Base-by-base conservation (phyloP, 2,329 filamentous ascomycete species). In the Aspergillus unguis region DNA sequence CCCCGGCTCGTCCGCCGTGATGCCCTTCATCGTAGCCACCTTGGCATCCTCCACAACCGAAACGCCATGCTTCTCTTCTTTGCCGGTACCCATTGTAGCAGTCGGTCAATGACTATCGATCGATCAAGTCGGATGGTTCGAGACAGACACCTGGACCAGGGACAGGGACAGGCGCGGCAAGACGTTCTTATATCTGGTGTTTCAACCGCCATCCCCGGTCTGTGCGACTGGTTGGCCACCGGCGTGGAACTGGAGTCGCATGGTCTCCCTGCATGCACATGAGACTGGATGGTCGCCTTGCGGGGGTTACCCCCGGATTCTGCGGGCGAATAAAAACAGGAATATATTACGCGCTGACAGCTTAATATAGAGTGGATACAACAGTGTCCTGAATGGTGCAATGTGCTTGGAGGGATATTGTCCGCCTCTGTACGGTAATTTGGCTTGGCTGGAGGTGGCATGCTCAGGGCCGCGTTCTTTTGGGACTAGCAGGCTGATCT, bases 171-270 rank as follows among this genome's bases (percentile, higher is more conserved):
- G 43, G 31, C 29, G 44, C 35, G 50, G 42, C 31, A 8, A 31
- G 36, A 23, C 29, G 17, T 52, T 52, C 37, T 52, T 52, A 52
- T 52, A 52, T 47, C 31, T 40, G 32, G n/a, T 36, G 38, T 52
- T 52, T 44, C 49, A 52, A 38, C 31, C 29, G 6, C 32, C 27
- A 38, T 32, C 17, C 40, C 3, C 43, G 25, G 50, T 28, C 50
- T 26, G 43, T 52, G 47, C 44, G 7, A 32, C 5, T 37, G n/a
- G 25, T 6, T 25, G 7, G 11, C 10, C 33, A 43, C 38, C 8
- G 6, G 6, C 1, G 27, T 25, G 6, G 6, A 52, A 41, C 27
- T 4, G 45, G 41, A 41, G 40, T 40, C 33, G 48, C 7, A n/a
- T 28, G 23, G 26, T 36, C 46, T 3, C 46, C 38, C 7, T 32